phyloP scores from a whole-genome alignment of 2,329 filamentous ascomycete genomes.

The Diaporthe sp. region DNA sequence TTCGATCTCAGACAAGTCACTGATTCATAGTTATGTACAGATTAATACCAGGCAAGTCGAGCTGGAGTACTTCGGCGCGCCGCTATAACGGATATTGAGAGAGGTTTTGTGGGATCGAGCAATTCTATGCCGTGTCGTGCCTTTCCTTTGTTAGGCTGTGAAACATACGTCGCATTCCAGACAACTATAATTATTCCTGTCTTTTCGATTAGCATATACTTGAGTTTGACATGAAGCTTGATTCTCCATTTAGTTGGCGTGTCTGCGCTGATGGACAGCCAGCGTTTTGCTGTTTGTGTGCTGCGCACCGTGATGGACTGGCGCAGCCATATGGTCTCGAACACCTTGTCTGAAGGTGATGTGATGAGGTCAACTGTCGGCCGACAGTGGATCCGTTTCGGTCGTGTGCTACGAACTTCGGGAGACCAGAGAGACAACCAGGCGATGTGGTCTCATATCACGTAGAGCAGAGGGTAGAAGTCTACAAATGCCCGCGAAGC shows the following conservation, averaged over 20 bases:
- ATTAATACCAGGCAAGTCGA: not conserved
- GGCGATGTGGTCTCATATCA: not conserved
- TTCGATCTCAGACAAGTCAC: not conserved
- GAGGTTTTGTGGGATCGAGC: not conserved
- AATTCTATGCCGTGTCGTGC: too few species aligned
- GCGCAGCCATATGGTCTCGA: too few species aligned
- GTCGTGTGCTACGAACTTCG: not conserved
- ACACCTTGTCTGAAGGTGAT: too few species aligned
- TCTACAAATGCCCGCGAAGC: not conserved
- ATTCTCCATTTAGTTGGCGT: not conserved
- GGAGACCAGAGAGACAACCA: not conserved
- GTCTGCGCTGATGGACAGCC: not conserved
- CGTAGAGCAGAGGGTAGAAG: not conserved
- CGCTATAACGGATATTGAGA: not conserved
- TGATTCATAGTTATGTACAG: not conserved
- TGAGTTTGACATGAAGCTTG: too few species aligned
- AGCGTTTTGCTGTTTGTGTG: not conserved
- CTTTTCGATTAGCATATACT: too few species aligned
- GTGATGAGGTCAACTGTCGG: too few species aligned
- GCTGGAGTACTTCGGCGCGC: slow-evolving; percentile 11
- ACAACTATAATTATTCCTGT: too few species aligned
- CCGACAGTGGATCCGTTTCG: not conserved
- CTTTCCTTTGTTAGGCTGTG: too few species aligned
- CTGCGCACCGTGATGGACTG: not conserved
- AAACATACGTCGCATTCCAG: too few species aligned